Conservation (phyloP, 2,329 filamentous ascomycete species). For the Trichoderma pleuroti region DNA sequence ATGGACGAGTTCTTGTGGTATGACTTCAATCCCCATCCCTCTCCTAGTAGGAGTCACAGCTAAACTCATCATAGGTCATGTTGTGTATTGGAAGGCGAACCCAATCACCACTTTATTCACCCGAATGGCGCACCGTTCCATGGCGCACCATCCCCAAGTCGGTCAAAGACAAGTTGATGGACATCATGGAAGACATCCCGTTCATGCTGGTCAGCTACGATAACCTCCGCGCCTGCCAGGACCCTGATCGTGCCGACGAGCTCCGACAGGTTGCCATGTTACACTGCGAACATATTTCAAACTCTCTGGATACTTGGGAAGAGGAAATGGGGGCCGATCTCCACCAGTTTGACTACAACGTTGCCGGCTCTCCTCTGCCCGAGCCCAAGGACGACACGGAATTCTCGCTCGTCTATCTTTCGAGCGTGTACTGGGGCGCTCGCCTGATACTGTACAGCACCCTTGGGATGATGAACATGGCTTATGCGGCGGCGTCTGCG, state of each 20-base stretch:
- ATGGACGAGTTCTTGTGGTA: slow-evolving; percentile 25
- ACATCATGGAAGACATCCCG: slow-evolving; percentile 31
- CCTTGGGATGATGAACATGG: background rate
- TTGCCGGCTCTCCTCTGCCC: slow-evolving; percentile 10
- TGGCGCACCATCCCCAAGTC: slow-evolving; percentile 31
- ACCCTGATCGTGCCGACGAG: slow-evolving; percentile 1
- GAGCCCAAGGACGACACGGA: slow-evolving; percentile 20
- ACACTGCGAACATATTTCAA: slow-evolving; percentile 17
- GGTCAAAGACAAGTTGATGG: slow-evolving; percentile 30
- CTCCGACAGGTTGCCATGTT: slow-evolving; percentile 14
- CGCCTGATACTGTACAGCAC: slow-evolving; percentile 15
- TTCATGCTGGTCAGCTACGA: slow-evolving; percentile 30
- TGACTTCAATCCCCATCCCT: background rate
- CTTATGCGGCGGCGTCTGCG: background rate
- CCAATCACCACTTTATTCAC: slow-evolving; percentile 28
- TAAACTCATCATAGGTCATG: slow-evolving; percentile 17
- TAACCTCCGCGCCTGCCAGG: slow-evolving; percentile 22
- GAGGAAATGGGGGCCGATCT: slow-evolving; percentile 16
- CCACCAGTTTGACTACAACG: slow-evolving; percentile 19
- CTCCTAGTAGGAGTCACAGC: background rate
- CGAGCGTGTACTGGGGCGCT: slow-evolving; percentile 21
- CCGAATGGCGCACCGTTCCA: slow-evolving; percentile 33
- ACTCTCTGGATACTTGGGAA: slow-evolving; percentile 18
- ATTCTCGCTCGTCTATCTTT: slow-evolving; percentile 20
- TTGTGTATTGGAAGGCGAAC: slow-evolving; percentile 20